A percentile compares a stretch with the other conserved stretches of the same genome.
Evolutionary conservation across 768 basidiomycete species (phyloP).

Genomic region (Boletus pseudopeckii): DNA sequence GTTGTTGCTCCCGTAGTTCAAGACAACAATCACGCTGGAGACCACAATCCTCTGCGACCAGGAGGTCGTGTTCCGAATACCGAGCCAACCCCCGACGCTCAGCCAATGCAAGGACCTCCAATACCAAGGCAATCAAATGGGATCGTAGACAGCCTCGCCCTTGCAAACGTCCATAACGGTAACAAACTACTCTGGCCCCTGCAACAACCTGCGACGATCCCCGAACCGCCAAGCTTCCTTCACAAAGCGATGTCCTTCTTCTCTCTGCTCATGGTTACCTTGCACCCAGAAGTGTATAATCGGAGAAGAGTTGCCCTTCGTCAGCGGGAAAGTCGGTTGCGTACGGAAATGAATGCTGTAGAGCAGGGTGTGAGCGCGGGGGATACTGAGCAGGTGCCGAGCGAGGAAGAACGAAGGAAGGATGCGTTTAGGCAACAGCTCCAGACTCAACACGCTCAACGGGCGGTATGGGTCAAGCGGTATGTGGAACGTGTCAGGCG

Average conservation of each 20-base stretch:
- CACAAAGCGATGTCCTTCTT: constrained; percentile 55
- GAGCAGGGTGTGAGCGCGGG: constrained; percentile 26
- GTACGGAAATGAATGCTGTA: constrained; percentile 56
- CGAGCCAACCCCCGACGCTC: constrained; percentile 12
- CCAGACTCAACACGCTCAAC: constrained; percentile 45
- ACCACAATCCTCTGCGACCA: constrained; percentile 15
- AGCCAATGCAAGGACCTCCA: constrained; percentile 28
- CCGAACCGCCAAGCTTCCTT: constrained; percentile 43
- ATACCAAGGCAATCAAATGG: constrained; percentile 30
- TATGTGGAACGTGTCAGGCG: constrained; percentile 64
- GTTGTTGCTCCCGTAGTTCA: constrained; percentile 17
- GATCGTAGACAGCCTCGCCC: constrained; percentile 51
- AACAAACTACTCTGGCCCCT: constrained; percentile 45
- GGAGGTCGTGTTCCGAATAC: constrained; percentile 16
- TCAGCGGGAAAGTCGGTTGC: constrained; percentile 60
- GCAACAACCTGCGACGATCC: constrained; percentile 12
- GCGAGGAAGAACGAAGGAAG: constrained; percentile 31
- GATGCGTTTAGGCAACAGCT: constrained; percentile 39
- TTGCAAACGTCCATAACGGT: constrained; percentile 55
- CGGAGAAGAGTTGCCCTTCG: constrained; percentile 56
- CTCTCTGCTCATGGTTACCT: constrained; percentile 52
- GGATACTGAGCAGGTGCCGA: constrained; percentile 30
- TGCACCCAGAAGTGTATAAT: constrained; percentile 76
- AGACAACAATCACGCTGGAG: constrained; percentile 14
- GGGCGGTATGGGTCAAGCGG: constrained; percentile 58